Evolutionary conservation across 495 filamentous ascomycete species (phyloP).

Genomic region (Penicillium silybi): DNA sequence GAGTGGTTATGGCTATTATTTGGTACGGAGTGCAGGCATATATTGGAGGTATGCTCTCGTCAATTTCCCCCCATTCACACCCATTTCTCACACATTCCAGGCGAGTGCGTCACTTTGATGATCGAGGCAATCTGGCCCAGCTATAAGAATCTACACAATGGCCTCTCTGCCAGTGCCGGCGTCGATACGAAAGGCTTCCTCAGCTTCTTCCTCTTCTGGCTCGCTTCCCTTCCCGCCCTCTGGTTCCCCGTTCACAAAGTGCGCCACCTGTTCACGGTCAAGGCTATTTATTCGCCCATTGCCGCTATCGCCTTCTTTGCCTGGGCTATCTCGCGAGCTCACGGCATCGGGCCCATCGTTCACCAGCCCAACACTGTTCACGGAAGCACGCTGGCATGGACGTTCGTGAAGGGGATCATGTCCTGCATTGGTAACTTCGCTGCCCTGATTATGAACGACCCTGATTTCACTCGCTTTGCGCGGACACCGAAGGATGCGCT

Average conservation of each 20-base stretch:
- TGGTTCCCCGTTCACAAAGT: constrained; percentile 63
- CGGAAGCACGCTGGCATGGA: constrained; percentile 74
- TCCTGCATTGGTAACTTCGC: constrained; percentile 89
- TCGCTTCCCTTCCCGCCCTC: constrained; percentile 73
- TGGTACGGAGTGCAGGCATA: constrained; percentile 81
- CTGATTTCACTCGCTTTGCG: constrained; percentile 88
- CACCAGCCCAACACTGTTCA: constrained; percentile 60
- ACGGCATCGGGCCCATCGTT: constrained; percentile 83
- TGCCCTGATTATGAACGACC: constrained; percentile 73
- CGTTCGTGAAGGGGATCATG: constrained; percentile 81
- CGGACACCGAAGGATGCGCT: constrained; percentile 73
- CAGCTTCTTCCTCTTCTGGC: constrained; percentile 85
- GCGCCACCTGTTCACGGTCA: constrained; percentile 87
- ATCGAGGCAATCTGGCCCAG: constrained; percentile 76
- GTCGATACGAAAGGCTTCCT: constrained; percentile 72
- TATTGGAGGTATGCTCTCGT: constrained; percentile 59
- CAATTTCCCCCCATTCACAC: not conserved
- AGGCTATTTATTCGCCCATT: constrained; percentile 77
- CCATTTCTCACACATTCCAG: constrained; percentile 15
- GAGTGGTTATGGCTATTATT: constrained; percentile 77
- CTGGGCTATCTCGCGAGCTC: constrained; percentile 79
- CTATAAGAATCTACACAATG: constrained; percentile 62
- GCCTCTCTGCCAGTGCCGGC: constrained; percentile 59
- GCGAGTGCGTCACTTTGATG: constrained; percentile 77
- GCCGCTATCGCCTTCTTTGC: constrained; percentile 87